These are phyloP conservation scores for Dactylellina parvicollis DNA, from an alignment of 2,329 filamentous ascomycete species.

Conservation along the genomic window DNA sequence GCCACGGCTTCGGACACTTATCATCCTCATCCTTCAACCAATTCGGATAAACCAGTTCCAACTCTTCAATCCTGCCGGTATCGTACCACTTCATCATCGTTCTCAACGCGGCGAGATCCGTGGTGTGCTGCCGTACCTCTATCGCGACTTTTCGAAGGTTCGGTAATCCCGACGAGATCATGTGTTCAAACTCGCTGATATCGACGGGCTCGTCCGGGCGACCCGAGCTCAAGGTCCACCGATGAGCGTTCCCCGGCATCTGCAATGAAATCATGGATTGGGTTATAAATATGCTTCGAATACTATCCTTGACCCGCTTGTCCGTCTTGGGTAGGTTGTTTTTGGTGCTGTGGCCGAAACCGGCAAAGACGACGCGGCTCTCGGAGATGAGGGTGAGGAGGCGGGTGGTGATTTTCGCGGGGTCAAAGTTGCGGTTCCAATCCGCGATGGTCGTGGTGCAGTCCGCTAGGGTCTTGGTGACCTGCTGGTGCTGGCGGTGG, in stretches of 20 bases:
- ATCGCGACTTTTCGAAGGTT: conserved; percentile 27
- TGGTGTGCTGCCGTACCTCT: background rate
- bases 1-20: background rate
- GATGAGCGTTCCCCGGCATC: conserved; percentile 6
- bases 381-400: conserved; percentile 13
- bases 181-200: background rate
- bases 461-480: conserved; percentile 1
- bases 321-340: conserved; percentile 12
- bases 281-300: conserved; percentile 34
- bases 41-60: conserved; percentile 27
- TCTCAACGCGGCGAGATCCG: background rate
- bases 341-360: conserved; percentile 25
- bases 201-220: background rate
- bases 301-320: conserved; percentile 12
- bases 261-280: conserved; percentile 17
- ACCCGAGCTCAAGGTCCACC: background rate
- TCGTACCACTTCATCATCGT: conserved; percentile 18
- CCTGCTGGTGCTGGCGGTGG: background rate
- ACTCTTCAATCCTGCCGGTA: background rate
- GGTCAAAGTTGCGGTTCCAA: conserved; percentile 14
- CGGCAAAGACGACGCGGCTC: conserved; percentile 24
- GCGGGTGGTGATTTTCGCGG: conserved; percentile 15
- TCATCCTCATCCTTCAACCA: background rate
- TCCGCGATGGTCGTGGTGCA: conserved; percentile 7
- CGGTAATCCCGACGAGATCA: conserved; percentile 10